phyloP scores from a whole-genome alignment of 2,329 filamentous ascomycete genomes.

The Trichoderma brevicompactum region DNA sequence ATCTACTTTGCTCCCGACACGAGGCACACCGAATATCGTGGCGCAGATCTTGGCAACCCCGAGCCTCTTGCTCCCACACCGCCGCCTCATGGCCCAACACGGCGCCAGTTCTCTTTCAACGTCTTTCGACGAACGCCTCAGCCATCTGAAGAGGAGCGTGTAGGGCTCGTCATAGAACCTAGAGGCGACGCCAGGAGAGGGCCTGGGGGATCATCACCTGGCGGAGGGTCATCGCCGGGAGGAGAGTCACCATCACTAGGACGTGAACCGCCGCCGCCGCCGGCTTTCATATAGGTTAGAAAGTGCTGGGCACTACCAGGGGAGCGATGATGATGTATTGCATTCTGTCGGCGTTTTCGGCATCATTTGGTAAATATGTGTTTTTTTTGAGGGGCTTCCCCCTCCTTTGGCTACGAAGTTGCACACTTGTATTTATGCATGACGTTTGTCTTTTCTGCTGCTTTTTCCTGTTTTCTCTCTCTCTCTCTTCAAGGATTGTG shows the following conservation, averaged over 20 bases:
- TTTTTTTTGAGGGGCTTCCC: background rate
- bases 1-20: slow-evolving; percentile 48
- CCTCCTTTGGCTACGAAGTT: background rate
- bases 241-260: background rate
- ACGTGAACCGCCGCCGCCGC: background rate
- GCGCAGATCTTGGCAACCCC: slow-evolving; percentile 37
- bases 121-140: slow-evolving; percentile 63
- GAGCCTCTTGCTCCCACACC: slow-evolving; percentile 60
- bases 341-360: slow-evolving; percentile 22
- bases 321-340: slow-evolving; percentile 4
- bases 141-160: slow-evolving; percentile 78
- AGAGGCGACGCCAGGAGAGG: slow-evolving; percentile 2
- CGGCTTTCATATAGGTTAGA: slow-evolving; percentile 14
- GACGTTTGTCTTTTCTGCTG: background rate
- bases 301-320: slow-evolving; percentile 11
- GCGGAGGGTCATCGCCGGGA: background rate
- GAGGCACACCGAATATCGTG: slow-evolving; percentile 52
- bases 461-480: background rate
- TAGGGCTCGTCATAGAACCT: slow-evolving; percentile 77
- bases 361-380: background rate
- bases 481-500: background rate
- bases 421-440: background rate
- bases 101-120: slow-evolving; percentile 89
- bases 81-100: slow-evolving; percentile 61
- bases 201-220: background rate